A percentile compares a stretch with the other conserved stretches of the same genome.
phyloP scores from a whole-genome alignment of 225 moss, liverwort and hornwort genomes.

The Asterella californica region DNA sequence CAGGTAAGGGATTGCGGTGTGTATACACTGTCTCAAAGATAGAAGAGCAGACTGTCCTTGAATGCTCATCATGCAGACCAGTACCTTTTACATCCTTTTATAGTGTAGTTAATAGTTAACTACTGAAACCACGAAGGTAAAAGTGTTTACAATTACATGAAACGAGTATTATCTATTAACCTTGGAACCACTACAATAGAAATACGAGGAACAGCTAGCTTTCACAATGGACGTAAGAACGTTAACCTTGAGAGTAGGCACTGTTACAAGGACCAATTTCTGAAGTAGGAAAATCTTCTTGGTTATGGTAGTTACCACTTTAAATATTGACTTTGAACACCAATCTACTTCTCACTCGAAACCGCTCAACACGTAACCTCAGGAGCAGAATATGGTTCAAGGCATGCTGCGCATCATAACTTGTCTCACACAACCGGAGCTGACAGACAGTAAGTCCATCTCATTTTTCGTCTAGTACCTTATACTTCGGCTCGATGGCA shows the following conservation, averaged over 20 bases:
- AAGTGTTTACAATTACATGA: too few species aligned
- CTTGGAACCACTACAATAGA: too few species aligned
- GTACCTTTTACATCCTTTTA: background rate
- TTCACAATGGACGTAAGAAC: too few species aligned
- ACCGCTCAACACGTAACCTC: background rate
- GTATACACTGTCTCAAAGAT: background rate
- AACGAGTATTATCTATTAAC: too few species aligned
- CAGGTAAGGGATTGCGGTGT: slow-evolving; percentile 41
- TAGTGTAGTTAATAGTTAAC: too few species aligned
- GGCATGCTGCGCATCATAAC: slow-evolving; percentile 64
- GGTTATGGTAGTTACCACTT: too few species aligned
- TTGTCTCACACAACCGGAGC: slow-evolving; percentile 68
- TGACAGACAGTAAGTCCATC: slow-evolving; percentile 63
- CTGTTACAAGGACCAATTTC: too few species aligned
- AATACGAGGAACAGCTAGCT: too few species aligned
- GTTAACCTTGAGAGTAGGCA: too few species aligned
- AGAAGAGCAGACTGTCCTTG: background rate
- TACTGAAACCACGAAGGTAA: too few species aligned
- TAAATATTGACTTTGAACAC: too few species aligned
- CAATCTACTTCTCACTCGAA: background rate
- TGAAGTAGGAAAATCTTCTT: too few species aligned
- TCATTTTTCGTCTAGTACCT: background rate
- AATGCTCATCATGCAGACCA: background rate
- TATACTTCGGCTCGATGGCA: background rate
- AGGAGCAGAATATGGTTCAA: slow-evolving; percentile 89